phyloP scores from a whole-genome alignment of 495 filamentous ascomycete genomes.

The Extremus antarcticus region DNA sequence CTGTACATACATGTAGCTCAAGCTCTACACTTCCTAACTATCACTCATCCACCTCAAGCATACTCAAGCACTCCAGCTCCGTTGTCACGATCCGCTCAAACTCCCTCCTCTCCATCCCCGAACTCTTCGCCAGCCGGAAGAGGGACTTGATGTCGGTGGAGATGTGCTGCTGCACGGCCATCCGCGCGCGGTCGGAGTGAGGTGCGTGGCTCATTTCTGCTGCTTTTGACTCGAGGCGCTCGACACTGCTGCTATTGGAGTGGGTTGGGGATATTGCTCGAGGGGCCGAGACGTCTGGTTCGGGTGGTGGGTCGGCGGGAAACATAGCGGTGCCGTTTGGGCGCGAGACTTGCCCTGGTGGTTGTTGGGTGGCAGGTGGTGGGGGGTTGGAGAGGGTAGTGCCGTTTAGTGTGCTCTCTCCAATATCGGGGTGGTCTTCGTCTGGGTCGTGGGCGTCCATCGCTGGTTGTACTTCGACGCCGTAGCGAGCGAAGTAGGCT shows the following conservation, averaged over 20 bases:
- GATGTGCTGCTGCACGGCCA: constrained; percentile 82
- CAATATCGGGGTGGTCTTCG: constrained; percentile 32
- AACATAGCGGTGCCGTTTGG: constrained; percentile 1
- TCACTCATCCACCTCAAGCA: constrained; percentile 56
- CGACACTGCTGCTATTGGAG: constrained; percentile 19
- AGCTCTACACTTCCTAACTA: not conserved
- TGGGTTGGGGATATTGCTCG: constrained; percentile 10
- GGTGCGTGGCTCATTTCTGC: constrained; percentile 30
- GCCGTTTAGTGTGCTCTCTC: constrained; percentile 46
- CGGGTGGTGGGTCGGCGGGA: constrained; percentile 3
- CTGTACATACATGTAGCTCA: too few species aligned
- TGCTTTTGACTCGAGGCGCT: constrained; percentile 28
- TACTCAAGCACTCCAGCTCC: constrained; percentile 65
- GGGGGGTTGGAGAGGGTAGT: constrained; percentile 35
- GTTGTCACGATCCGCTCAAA: constrained; percentile 71
- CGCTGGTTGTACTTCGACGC: constrained; percentile 67
- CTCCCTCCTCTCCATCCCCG: constrained; percentile 71
- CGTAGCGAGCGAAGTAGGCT: constrained; percentile 80
- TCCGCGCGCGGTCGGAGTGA: constrained; percentile 57
- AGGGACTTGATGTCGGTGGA: constrained; percentile 79
- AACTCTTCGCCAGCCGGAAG: constrained; percentile 64
- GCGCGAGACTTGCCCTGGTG: not conserved
- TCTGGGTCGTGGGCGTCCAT: constrained; percentile 78
- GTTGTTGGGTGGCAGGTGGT: constrained; percentile 17
- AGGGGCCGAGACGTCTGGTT: constrained; percentile 2